Base-by-base conservation (phyloP, 768 basidiomycete species). In the Amanita pallidorosea region DNA sequence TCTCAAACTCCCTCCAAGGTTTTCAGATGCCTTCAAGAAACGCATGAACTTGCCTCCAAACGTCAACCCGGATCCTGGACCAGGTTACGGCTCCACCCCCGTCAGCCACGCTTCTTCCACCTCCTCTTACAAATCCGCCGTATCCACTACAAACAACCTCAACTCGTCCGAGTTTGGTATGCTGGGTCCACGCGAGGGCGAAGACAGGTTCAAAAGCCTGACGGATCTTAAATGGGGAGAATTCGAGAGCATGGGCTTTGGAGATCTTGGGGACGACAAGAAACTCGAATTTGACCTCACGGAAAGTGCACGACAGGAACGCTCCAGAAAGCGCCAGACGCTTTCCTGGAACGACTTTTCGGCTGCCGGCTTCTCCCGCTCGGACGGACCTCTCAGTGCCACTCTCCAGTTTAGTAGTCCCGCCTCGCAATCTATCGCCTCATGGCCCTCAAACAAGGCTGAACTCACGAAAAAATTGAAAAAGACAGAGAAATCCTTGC, bases 271-370 rank as follows among this genome's bases (percentile, higher is more conserved):
- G 7, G 71, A 73, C 45, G 73, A 80, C 56, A 86, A 81, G 66
- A 88, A 88, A 65, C 73, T 98, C 29, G 80, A 91, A 60, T 98
- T 99, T 64, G 94, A 98, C 63, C 65, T 97, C 55, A 94, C 83
- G 0, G 96, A 98, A 67, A 76, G 82, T 51, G 93, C 93, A 22
- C 44, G 29, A 40, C 49, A 89, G 85, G 73, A 80, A 60, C 79
- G 76, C 48, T 56, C 78, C 1, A 71, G 79, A 37, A 93, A 93
- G 62, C 86, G 93, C 29, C 68, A 81, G 49, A 94, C 93, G 0
- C 74, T 97, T 54, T 80, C 81, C 17, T 97, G 93, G 93, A 83
- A 79, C 45, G 92, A 95, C 63, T 96, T 97, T 61, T 88, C 90
- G 12, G 62, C 74, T 0, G 68, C 83, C 11, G 93, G 93, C 2